Evolutionary conservation across 1,139 yeast species (phyloP).

Genomic region (Saccharomyces hybrid): DNA sequence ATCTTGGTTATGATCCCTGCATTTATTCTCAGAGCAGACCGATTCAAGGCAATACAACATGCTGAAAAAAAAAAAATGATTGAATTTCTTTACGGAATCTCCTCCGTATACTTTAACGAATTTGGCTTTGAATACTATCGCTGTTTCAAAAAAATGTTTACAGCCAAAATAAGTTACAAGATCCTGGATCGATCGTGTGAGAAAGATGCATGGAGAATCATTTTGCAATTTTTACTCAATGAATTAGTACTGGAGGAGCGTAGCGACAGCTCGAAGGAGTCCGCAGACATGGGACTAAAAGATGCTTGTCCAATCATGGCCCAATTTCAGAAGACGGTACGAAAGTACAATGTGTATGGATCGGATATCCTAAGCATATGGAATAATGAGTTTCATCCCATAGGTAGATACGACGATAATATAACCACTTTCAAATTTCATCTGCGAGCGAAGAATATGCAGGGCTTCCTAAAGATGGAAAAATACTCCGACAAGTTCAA

Average conservation of each 20-base stretch:
- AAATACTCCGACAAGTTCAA: slow-evolving; percentile 11
- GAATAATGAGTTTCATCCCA: slow-evolving; percentile 15
- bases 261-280: background rate
- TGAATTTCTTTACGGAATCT: slow-evolving; percentile 17
- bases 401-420: slow-evolving; percentile 8
- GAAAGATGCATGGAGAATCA: slow-evolving; percentile 22
- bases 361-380: slow-evolving; percentile 13
- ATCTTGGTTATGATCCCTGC: slow-evolving; percentile 22
- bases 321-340: slow-evolving; percentile 1
- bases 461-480: background rate
- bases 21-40: slow-evolving; percentile 20
- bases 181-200: slow-evolving; percentile 18
- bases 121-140: slow-evolving; percentile 26
- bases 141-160: slow-evolving; percentile 26
- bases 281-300: slow-evolving; percentile 2
- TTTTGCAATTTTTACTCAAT: slow-evolving; percentile 18
- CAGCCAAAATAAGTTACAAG: slow-evolving; percentile 24
- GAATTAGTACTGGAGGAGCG: slow-evolving; percentile 12
- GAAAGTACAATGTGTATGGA: slow-evolving; percentile 4
- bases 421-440: background rate
- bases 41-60: slow-evolving; percentile 10
- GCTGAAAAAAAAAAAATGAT: slow-evolving; percentile 15
- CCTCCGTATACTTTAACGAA: slow-evolving; percentile 27
- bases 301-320: background rate
- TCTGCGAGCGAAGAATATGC: background rate